phyloP scores from a whole-genome alignment of 2,329 filamentous ascomycete species.

The Coleophoma eucalyptorum region DNA sequence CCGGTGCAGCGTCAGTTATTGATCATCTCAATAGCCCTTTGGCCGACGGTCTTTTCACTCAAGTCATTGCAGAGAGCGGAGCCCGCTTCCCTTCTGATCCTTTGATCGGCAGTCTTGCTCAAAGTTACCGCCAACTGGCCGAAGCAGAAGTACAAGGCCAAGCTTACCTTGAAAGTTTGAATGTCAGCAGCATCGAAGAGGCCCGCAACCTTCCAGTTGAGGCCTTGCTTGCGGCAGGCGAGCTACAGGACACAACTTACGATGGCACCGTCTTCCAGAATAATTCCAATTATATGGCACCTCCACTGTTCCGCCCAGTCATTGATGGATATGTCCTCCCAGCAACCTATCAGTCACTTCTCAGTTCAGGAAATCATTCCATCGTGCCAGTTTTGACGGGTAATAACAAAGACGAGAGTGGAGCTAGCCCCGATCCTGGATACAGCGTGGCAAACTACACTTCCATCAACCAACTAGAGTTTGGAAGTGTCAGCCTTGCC shows the following conservation, averaged over 20 bases:
- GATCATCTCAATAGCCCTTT: constrained; percentile 23
- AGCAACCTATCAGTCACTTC: constrained; percentile 16
- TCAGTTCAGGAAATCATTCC: constrained; percentile 13
- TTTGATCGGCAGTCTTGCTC: constrained; percentile 21
- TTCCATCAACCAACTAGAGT: not conserved
- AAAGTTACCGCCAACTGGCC: constrained; percentile 18
- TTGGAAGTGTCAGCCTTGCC: constrained; percentile 2
- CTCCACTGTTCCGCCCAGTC: constrained; percentile 24
- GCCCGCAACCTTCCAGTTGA: constrained; percentile 14
- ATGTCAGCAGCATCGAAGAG: constrained; percentile 17
- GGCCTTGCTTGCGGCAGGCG: constrained; percentile 11
- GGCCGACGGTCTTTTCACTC: constrained; percentile 17
- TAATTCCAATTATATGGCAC: constrained; percentile 11
- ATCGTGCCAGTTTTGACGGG: constrained; percentile 27
- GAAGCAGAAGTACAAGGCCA: constrained; percentile 15
- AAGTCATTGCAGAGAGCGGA: constrained; percentile 29
- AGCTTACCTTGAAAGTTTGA: constrained; percentile 13
- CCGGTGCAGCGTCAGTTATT: constrained; percentile 38
- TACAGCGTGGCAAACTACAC: constrained; percentile 4
- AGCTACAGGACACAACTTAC: constrained; percentile 16
- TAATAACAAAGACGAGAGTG: constrained; percentile 25
- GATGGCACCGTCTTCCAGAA: constrained; percentile 21
- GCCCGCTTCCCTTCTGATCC: constrained; percentile 26
- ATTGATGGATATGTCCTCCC: constrained; percentile 27
- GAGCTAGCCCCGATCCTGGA: constrained; percentile 1